A percentile compares a stretch with the other conserved stretches of the same genome.
These are phyloP conservation scores for Penicillium sp. DNA, from an alignment of 2,329 filamentous ascomycete genomes.

Conservation along the genomic window DNA sequence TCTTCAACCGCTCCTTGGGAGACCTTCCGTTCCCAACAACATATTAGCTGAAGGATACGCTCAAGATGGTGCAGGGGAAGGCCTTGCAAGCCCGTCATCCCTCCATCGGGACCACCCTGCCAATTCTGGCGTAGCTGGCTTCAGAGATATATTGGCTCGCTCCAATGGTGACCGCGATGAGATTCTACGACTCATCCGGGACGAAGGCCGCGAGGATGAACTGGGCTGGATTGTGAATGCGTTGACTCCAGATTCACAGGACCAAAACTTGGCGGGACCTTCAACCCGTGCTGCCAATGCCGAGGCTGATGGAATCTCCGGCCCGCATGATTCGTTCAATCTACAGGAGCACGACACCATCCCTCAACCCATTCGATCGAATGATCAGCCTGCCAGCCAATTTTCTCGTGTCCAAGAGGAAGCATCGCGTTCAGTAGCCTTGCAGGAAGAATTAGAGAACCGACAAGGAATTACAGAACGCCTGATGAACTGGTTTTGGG, in stretches of 20 bases:
- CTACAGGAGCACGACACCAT: background rate
- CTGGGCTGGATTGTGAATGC: constrained; percentile 61
- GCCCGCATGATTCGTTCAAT: background rate
- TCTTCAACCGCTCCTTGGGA: constrained; percentile 6
- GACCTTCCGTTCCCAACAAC: background rate
- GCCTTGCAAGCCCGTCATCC: background rate
- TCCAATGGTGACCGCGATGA: constrained; percentile 60
- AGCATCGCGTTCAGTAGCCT: background rate
- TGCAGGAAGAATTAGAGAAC: constrained; percentile 12
- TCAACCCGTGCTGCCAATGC: background rate
- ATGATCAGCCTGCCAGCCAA: background rate
- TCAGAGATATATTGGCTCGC: constrained; percentile 58
- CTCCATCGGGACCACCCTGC: background rate
- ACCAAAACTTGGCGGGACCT: constrained; percentile 1
- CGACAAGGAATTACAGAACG: constrained; percentile 25
- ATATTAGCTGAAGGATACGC: background rate
- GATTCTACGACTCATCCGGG: constrained; percentile 61
- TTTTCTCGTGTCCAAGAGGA: background rate
- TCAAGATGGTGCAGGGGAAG: background rate
- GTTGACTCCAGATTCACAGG: constrained; percentile 35
- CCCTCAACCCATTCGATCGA: background rate
- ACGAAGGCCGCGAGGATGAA: constrained; percentile 60
- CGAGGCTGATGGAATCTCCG: background rate
- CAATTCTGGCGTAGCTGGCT: constrained; percentile 45
- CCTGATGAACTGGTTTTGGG: constrained; percentile 48